Percentiles rank a stretch among this genome's conserved stretches.
Conservation (phyloP, 1,139 yeast species). For the Pichia sp. region DNA sequence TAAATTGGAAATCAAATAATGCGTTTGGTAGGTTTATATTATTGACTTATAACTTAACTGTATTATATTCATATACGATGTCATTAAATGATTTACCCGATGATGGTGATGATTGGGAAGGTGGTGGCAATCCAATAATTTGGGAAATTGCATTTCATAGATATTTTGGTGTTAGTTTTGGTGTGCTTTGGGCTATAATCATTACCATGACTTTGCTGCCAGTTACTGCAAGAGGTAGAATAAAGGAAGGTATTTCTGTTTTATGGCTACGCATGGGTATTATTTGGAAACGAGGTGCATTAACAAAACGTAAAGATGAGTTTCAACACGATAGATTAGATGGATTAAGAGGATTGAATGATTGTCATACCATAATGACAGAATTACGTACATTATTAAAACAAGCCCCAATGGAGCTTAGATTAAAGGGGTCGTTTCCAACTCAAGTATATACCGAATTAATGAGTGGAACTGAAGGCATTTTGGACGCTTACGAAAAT, state of each 20-base stretch:
- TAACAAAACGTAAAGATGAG: slow-evolving; percentile 25
- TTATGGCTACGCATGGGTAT: slow-evolving; percentile 78
- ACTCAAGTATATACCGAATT: slow-evolving; percentile 43
- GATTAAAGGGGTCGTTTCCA: slow-evolving; percentile 73
- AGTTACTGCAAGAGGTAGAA: slow-evolving; percentile 64
- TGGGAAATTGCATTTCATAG: slow-evolving; percentile 78
- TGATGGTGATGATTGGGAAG: slow-evolving; percentile 55
- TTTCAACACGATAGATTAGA: slow-evolving; percentile 32
- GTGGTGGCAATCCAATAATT: slow-evolving; percentile 63
- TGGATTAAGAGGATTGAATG: slow-evolving; percentile 50
- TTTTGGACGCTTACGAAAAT: slow-evolving; percentile 71
- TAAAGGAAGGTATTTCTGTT: slow-evolving; percentile 58
- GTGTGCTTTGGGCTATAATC: slow-evolving; percentile 70
- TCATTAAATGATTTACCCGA: slow-evolving; percentile 43
- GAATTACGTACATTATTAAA: slow-evolving; percentile 56
- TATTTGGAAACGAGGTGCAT: slow-evolving; percentile 68
- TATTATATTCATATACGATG: slow-evolving; percentile 69
- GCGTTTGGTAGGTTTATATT: slow-evolving; percentile 69
- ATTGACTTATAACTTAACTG: slow-evolving; percentile 73
- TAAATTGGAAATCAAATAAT: slow-evolving; percentile 58
- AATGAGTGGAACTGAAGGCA: slow-evolving; percentile 52
- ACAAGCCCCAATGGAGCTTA: slow-evolving; percentile 71
- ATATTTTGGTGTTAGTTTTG: slow-evolving; percentile 63
- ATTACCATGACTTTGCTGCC: slow-evolving; percentile 65
- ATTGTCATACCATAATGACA: slow-evolving; percentile 50